Base-by-base conservation (phyloP, 1,139 yeast species). In the Spathaspora sp. region DNA sequence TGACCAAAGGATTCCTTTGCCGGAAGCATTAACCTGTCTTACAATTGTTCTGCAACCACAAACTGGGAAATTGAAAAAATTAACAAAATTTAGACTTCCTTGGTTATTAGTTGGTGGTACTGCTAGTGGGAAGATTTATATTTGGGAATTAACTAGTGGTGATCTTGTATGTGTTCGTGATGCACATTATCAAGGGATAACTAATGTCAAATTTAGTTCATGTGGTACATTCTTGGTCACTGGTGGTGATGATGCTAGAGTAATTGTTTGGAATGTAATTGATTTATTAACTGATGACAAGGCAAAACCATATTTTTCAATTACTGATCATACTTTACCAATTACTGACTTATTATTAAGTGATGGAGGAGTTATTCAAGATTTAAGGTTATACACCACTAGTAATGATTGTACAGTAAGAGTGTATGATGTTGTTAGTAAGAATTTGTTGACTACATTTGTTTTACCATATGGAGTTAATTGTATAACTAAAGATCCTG, bases 71-170 rank as follows among this genome's bases (percentile, higher is more conserved):
- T 26, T 31, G 15, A 43, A 42, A 33, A 50, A 47, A 15, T 48
- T 61, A 24, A 66, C 77, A 25, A 52, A 59, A 38, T 78, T 74
- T 59, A 66, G 80, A 51, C 61, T 77, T 40, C 86, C 87, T 11
- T 89, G 89, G 82, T 67, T 91, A 36, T 76, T 85, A 9, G 85
- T 81, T 2, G 95, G 88, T 52, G 89, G 90, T 45, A 75, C 93
- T 43, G 63, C 72, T 49, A 60, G 84, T 13, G 99, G 98, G 11
- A 80, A 84, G 56, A 56, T 93, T 18, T 87, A 86, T 59, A 64
- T 91, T 3, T 93, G 99, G 98, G 97, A 89, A 56, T 59, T 89
- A 45, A 64, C 76, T n/a, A 84, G 95, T 3, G 97, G 99, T 1
- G 70, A 81, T 42, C 70, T 93, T 48, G 58, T 91, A 33, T 75